phyloP scores from a whole-genome alignment of 1,284 basidiomycete species.

The Cryptococcus hybrid region DNA sequence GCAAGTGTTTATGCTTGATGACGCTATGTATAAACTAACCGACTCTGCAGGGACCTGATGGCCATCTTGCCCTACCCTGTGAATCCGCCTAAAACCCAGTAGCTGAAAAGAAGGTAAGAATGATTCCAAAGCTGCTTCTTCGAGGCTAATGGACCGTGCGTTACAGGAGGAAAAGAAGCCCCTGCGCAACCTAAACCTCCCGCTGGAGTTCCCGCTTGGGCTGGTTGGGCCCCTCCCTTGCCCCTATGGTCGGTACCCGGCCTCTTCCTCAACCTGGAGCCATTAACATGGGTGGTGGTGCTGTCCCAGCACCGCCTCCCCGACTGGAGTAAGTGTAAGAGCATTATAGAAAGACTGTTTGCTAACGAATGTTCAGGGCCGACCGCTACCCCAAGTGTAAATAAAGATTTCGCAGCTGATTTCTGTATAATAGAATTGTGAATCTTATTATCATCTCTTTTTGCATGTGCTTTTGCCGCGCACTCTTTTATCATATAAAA shows the following conservation, averaged over 20 bases:
- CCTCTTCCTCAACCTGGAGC: slow-evolving; percentile 14
- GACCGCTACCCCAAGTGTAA: slow-evolving; percentile 15
- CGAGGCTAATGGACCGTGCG: not conserved
- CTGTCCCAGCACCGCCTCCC: slow-evolving; percentile 16
- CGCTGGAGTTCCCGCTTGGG: slow-evolving; percentile 16
- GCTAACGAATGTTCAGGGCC: slow-evolving; percentile 6
- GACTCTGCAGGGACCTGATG: slow-evolving; percentile 40
- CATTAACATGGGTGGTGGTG: not conserved
- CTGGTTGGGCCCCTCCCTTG: slow-evolving; percentile 13
- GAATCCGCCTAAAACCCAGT: slow-evolving; percentile 26
- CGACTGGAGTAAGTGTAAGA: slow-evolving; percentile 6
- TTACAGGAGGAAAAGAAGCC: slow-evolving; percentile 5
- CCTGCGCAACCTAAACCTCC: slow-evolving; percentile 10
- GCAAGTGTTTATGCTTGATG: slow-evolving; percentile 15
- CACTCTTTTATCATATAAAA: not conserved
- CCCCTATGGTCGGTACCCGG: slow-evolving; percentile 13
- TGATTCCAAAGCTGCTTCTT: not conserved
- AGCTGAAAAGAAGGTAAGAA: slow-evolving; percentile 19
- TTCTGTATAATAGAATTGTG: not conserved
- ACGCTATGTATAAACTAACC: not conserved
- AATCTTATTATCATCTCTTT: not conserved
- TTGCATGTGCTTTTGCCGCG: not conserved
- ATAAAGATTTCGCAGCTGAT: not conserved
- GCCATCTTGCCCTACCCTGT: slow-evolving; percentile 47
- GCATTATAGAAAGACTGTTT: not conserved